phyloP scores from a whole-genome alignment of 139 green algal genomes.

The Tetradesmus obliquus region DNA sequence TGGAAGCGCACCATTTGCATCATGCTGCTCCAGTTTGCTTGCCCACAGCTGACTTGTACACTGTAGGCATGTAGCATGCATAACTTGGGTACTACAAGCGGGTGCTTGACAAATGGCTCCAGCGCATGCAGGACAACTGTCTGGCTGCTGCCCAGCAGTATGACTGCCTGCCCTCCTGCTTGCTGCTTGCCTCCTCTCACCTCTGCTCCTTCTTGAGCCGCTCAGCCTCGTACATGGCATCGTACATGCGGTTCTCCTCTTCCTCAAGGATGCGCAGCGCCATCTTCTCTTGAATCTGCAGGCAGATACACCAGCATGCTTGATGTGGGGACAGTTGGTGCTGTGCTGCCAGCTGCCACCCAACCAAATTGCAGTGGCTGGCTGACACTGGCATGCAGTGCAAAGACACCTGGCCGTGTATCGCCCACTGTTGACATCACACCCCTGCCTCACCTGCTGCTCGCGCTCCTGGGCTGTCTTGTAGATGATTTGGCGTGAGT shows the following conservation, averaged over 20 bases:
- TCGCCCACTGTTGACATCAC: too few relatives aligned
- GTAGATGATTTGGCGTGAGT: conserved; percentile 64
- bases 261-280: conserved; percentile 54
- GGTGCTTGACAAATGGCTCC: background rate
- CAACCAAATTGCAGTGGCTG: background rate
- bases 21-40: too few relatives aligned
- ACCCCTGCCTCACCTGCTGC: conserved; percentile 8
- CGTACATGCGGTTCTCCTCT: conserved; percentile 65
- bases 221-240: conserved; percentile 70
- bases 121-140: background rate
- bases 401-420: background rate
- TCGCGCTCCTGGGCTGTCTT: conserved; percentile 65
- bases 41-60: too few relatives aligned
- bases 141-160: background rate
- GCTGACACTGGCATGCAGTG: background rate
- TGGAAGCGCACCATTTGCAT: background rate
- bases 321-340: background rate
- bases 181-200: background rate
- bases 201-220: conserved; percentile 64
- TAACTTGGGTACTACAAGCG: background rate
- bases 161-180: too few relatives aligned
- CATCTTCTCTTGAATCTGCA: conserved; percentile 72
- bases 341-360: background rate
- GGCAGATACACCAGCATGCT: background rate
- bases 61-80: background rate